These are phyloP conservation scores for Medicago lupulina DNA, from an alignment of 306 rosid genomes.

Conservation along the genomic window DNA sequence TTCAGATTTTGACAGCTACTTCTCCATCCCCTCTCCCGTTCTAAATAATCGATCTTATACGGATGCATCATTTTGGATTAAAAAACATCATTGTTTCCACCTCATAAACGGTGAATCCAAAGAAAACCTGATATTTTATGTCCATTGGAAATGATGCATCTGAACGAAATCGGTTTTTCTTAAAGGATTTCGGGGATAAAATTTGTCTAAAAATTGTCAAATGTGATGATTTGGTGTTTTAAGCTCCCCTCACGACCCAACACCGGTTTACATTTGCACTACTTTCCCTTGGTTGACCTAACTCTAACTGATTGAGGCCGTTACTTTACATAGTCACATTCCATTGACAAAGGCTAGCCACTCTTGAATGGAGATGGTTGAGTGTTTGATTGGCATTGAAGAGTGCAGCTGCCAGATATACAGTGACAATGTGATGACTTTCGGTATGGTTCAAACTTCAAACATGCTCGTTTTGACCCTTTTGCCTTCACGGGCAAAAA, in stretches of 20 bases:
- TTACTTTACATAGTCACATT: background rate
- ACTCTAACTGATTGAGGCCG: slow-evolving; percentile 2
- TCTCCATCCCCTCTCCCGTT: too few relatives aligned
- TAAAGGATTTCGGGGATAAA: too few relatives aligned
- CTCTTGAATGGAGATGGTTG: too few relatives aligned
- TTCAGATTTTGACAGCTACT: too few relatives aligned
- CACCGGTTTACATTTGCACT: background rate
- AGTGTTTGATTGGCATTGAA: slow-evolving; percentile 5
- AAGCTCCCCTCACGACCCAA: background rate
- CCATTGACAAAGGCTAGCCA: background rate
- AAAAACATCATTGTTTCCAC: too few relatives aligned
- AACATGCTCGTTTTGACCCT: background rate
- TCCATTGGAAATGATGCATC: too few relatives aligned
- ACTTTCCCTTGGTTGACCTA: slow-evolving; percentile 25
- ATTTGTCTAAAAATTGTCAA: too few relatives aligned
- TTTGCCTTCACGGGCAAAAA: slow-evolving; percentile 52
- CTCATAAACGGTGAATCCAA: too few relatives aligned
- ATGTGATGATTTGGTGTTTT: background rate
- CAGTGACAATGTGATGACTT: slow-evolving; percentile 9
- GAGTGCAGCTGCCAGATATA: slow-evolving; percentile 39
- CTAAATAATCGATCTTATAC: too few relatives aligned
- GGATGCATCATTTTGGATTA: too few relatives aligned
- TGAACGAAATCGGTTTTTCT: too few relatives aligned
- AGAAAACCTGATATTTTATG: too few relatives aligned
- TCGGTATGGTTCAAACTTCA: background rate